Evolutionary conservation across 2,329 filamentous ascomycete species (phyloP), one percentile per base, ranked within the genome.

Genomic region (Talaromyces sp.): DNA sequence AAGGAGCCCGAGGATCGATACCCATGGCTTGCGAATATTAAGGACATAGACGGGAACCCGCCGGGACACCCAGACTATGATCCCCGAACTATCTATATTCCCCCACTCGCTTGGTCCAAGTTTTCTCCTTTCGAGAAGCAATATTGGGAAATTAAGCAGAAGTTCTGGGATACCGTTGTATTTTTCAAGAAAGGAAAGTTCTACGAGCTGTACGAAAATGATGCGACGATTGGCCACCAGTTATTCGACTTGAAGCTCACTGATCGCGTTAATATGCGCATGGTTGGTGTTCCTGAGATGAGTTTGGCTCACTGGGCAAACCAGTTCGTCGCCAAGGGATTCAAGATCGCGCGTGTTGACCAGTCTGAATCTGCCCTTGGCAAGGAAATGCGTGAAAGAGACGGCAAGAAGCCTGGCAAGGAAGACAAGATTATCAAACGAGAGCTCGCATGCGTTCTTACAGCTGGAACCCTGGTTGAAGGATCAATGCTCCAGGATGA

Each of bases 171-270:
- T 61, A 97, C 92, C 0, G 88, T 99, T 41, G 93, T 99, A 14
- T 99, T 99, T 75, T 99, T 99, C 86, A 99, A 97, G 75, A 99
- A 99, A 79, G 94, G 94, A 66, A 99, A 99, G 66, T 99, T 99
- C 74, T 99, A 97, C 69, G 94, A 99, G 70, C 81, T 99, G 0
- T 99, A 97, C 67, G 94, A 99, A 71, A 96, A 97, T 55, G 94
- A 99, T 73, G 94, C 94, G 4, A 96, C 93, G 0, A 87, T 97
- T 51, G 94, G 94, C 4, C 92, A 99, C 69, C 94, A 97, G 70
- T 80, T 97, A 14, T 99, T 99, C 65, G 94, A 99, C 71, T 82
- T 99, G 51, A 99, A 99, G 76, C 87, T 99, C 69, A 99, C 94
- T 0, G 94, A 99, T 65, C 85, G 94, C 49, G 94, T 99, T 70